A percentile compares a stretch with the other conserved stretches of the same genome.
Conservation (phyloP, 805 yeast species). For the Saturnispora diversa region DNA sequence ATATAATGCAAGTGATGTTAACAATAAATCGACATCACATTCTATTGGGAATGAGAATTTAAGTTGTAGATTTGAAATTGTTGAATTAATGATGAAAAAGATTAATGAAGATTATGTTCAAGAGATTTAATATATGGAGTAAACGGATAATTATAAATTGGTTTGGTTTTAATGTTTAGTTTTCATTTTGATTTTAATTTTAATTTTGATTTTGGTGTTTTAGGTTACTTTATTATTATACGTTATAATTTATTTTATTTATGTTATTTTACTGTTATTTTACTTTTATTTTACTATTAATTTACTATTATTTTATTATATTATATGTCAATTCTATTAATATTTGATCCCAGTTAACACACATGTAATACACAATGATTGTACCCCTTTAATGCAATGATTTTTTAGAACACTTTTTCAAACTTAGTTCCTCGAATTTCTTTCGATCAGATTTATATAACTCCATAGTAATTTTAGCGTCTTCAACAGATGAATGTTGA, state of each 20-base stretch:
- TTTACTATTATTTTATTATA: background rate
- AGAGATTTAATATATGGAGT: constrained; percentile 10
- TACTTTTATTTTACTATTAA: background rate
- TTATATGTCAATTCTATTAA: background rate
- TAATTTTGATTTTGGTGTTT: background rate
- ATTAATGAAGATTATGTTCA: constrained; percentile 19
- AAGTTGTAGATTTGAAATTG: background rate
- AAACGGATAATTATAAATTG: no score
- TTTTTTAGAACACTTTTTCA: constrained; percentile 4
- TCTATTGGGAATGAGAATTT: no score
- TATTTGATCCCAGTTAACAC: background rate
- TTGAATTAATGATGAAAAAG: constrained; percentile 15
- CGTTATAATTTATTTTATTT: background rate
- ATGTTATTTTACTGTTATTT: background rate
- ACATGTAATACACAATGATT: no score
- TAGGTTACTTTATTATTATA: background rate
- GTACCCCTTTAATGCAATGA: background rate
- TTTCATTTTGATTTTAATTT: constrained; percentile 10
- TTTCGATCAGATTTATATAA: constrained; percentile 55
- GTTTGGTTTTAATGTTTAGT: background rate
- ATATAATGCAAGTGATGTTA: constrained; percentile 12
- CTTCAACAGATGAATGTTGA: constrained; percentile 82
- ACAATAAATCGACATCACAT: no score
- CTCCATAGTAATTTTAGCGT: constrained; percentile 82
- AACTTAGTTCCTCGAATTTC: constrained; percentile 44